Evolutionary conservation across 2,329 filamentous ascomycete genomes (phyloP), one percentile per base, ranked within the genome.

Genomic region (Chrysosporium keratinophilum): DNA sequence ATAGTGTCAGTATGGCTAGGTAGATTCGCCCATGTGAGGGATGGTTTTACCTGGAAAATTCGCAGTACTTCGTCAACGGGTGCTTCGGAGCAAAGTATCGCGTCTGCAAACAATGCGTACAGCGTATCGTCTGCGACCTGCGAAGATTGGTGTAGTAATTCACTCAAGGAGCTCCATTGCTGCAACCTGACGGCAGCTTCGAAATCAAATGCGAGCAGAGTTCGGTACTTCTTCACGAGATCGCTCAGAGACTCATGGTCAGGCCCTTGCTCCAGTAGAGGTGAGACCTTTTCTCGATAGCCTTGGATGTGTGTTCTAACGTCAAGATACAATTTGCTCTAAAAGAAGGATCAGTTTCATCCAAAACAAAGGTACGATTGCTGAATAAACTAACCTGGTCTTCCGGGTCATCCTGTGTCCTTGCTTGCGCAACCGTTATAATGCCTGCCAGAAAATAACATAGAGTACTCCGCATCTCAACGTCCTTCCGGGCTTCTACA

Each of bases 171-270:
- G 42, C 85, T 78, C 84, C 84, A 93, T 17, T 78, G 74, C 56
- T 81, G 78, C 3, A 93, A 72, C 33, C 74, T 76, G 39, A 86
- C 71, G 0, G 84, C 81, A 1, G 82, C 84, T 70, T 95, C 89
- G 57, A 95, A 86, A 59, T 93, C 85, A 59, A 90, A 87, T 0
- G 85, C 80, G 6, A 88, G 72, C 15, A 95, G 69, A 1, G 81
- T 78, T 5, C 82, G 76, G 35, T 85, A 71, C 62, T 88, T 90
- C 1, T 71, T 67, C 5, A 73, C 62, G 14, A 88, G 71, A 61
- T 87, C 83, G 1, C 69, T 58, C 12, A 45, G 23, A 14, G 71
- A 68, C 1, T 73, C 68, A 1, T 70, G 67, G 11, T 74, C 70
- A 17, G 76, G 71, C 0, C 78, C 62, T 2, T 64, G 65, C 0